Evolutionary conservation across 371 early-diverging fungal genomes (phyloP), one percentile per base, ranked within the genome.

Genomic region (Rhizopus delemar): DNA sequence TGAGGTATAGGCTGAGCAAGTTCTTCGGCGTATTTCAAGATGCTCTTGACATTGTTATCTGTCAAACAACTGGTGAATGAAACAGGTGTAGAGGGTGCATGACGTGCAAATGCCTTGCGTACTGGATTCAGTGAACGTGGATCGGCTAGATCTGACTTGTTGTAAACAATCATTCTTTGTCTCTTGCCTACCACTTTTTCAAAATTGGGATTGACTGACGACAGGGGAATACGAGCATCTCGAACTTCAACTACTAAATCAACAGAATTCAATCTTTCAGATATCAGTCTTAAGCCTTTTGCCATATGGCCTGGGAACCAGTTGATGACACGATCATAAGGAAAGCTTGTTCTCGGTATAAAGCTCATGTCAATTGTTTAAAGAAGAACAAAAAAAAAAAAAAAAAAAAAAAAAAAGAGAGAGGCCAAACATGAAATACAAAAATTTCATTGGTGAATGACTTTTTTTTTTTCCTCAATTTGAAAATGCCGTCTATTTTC

Each of bases 241-340:
- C 98, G 86, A 1, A 92, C 92, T 73, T 98, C 98, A 8, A 98
- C 83, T 13, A 98, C 80, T 1, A 95, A 74, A 77, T 96, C 95
- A 15, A 96, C 89, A 0, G 83, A 65, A 58, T 86, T 85, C 55
- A 93, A 61, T 41, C 81, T 79, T 54, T 89, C 86, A 12, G 85
- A 78, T 48, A 94, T 92, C 35, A 86, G 68, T 34, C 90, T 82
- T 29, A 97, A 67, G 0, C 95, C 93, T 64, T 90, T 90, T 62
- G 88, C 85, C 93, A 96, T 96, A 68, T 98, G 98, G 0, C 91
- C 91, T 4, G 97, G 97, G 74, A 91, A 95, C 97, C 98, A 98
- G 66, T 91, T 93, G 60, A 95, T 92, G 35, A 83, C 77, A 63
- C 88, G 80, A 59, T 85, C 86, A 63, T 85, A 86, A 31, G 74